These are phyloP conservation scores for Isabelozyma heimii DNA, from an alignment of 805 yeast genomes.

Conservation along the genomic window DNA sequence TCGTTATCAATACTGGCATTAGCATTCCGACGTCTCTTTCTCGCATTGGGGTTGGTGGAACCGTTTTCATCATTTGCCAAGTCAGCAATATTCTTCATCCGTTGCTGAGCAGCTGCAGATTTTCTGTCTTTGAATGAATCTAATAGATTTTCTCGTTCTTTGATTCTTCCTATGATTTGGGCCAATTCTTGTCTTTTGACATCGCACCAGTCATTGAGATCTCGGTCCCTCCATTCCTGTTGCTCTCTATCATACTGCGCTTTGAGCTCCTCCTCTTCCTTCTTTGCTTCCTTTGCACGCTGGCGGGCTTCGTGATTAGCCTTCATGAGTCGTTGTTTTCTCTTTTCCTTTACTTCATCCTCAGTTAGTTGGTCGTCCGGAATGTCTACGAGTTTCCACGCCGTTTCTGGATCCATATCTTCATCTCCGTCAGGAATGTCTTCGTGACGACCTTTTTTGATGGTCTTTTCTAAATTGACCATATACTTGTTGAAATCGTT, in stretches of 20 bases:
- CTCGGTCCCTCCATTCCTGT: constrained; percentile 70
- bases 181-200: constrained; percentile 63
- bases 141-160: constrained; percentile 66
- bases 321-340: constrained; percentile 77
- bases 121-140: constrained; percentile 84
- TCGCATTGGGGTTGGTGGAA: constrained; percentile 43
- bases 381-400: constrained; percentile 68
- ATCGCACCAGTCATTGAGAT: constrained; percentile 77
- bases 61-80: constrained; percentile 71
- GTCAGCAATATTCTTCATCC: constrained; percentile 89
- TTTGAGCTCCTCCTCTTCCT: constrained; percentile 55
- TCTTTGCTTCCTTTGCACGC: constrained; percentile 77
- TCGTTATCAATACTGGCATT: constrained; percentile 80
- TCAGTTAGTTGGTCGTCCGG: constrained; percentile 83
- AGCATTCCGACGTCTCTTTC: constrained; percentile 44
- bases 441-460: constrained; percentile 64
- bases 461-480: constrained; percentile 59
- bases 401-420: constrained; percentile 49
- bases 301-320: constrained; percentile 88
- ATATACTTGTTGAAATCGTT: constrained; percentile 68
- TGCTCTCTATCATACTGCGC: constrained; percentile 66
- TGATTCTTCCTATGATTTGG: constrained; percentile 55
- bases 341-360: constrained; percentile 81
- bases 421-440: constrained; percentile 46
- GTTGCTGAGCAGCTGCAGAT: constrained; percentile 84